Evolutionary conservation across 2,329 filamentous ascomycete genomes (phyloP).

Genomic region (Calonectria ilicicola): DNA sequence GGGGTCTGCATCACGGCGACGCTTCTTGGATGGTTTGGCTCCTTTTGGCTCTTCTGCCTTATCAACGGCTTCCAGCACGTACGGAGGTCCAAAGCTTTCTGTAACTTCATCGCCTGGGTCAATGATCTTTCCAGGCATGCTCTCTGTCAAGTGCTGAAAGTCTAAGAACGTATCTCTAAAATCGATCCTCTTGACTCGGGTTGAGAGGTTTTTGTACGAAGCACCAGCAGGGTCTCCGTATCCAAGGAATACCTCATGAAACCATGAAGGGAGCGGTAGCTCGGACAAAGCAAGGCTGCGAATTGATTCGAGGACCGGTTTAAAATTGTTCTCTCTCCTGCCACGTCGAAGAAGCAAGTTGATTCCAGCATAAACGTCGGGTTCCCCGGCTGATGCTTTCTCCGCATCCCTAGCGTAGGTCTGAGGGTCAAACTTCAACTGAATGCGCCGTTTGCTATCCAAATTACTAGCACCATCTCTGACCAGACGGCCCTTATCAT

Average conservation of each 20-base stretch:
- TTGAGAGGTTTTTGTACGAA: constrained; percentile 84
- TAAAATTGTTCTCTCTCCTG: constrained; percentile 97
- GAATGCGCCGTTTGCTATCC: constrained; percentile 78
- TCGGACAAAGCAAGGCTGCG: constrained; percentile 87
- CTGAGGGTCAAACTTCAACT: constrained; percentile 83
- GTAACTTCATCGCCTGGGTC: constrained; percentile 80
- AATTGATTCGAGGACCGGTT: constrained; percentile 91
- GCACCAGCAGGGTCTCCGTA: constrained; percentile 94
- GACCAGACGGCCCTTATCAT: constrained; percentile 83
- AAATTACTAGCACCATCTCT: constrained; percentile 70
- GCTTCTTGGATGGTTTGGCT: constrained; percentile 82
- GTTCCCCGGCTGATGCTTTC: constrained; percentile 72
- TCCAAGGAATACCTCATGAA: constrained; percentile 97
- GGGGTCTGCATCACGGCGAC: constrained; percentile 82
- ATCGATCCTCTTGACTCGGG: constrained; percentile 82
- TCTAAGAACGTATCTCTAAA: constrained; percentile 95
- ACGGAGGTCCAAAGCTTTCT: constrained; percentile 86
- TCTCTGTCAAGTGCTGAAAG: constrained; percentile 94
- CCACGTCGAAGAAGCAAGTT: constrained; percentile 88
- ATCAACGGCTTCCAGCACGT: constrained; percentile 79
- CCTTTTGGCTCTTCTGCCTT: constrained; percentile 63
- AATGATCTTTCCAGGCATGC: constrained; percentile 87
- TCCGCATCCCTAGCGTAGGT: constrained; percentile 84
- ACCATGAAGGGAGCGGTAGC: constrained; percentile 87
- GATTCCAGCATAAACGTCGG: constrained; percentile 84